Evolutionary conservation across 2,329 filamentous ascomycete species (phyloP).

Genomic region (Fusarium verticillioides): DNA sequence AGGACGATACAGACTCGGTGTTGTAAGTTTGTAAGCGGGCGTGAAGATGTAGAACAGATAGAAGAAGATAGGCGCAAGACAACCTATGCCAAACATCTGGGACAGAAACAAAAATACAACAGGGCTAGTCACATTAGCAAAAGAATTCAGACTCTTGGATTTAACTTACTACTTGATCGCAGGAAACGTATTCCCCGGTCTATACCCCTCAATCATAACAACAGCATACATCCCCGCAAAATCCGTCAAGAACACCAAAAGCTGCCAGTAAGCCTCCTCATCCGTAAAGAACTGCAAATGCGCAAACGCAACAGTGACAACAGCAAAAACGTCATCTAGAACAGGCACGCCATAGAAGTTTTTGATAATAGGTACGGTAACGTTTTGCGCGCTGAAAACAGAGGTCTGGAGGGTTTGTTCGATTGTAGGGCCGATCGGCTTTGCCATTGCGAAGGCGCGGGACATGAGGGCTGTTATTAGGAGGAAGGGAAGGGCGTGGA

Average conservation of each 20-base stretch:
- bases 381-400: background rate
- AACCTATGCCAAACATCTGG: slow-evolving; percentile 40
- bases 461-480: slow-evolving; percentile 33
- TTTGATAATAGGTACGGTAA: slow-evolving; percentile 19
- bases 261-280: slow-evolving; percentile 42
- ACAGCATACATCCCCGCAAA: slow-evolving; percentile 44
- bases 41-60: slow-evolving; percentile 38
- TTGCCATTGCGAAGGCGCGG: slow-evolving; percentile 32
- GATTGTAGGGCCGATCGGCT: slow-evolving; percentile 25
- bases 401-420: slow-evolving; percentile 9
- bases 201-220: slow-evolving; percentile 40
- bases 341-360: slow-evolving; percentile 37
- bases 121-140: too few relatives aligned
- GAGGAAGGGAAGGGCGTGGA: slow-evolving; percentile 38
- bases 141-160: too few relatives aligned
- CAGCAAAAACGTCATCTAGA: slow-evolving; percentile 37
- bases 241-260: slow-evolving; percentile 44
- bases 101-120: slow-evolving; percentile 31
- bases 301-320: slow-evolving; percentile 35
- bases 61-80: slow-evolving; percentile 39
- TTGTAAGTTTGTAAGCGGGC: slow-evolving; percentile 25
- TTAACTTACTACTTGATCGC: slow-evolving; percentile 26
- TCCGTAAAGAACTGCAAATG: slow-evolving; percentile 42
- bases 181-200: slow-evolving; percentile 24
- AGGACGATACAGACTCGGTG: slow-evolving; percentile 11